phyloP scores from a whole-genome alignment of 2,329 filamentous ascomycete species.

The Davidsoniella australis region DNA sequence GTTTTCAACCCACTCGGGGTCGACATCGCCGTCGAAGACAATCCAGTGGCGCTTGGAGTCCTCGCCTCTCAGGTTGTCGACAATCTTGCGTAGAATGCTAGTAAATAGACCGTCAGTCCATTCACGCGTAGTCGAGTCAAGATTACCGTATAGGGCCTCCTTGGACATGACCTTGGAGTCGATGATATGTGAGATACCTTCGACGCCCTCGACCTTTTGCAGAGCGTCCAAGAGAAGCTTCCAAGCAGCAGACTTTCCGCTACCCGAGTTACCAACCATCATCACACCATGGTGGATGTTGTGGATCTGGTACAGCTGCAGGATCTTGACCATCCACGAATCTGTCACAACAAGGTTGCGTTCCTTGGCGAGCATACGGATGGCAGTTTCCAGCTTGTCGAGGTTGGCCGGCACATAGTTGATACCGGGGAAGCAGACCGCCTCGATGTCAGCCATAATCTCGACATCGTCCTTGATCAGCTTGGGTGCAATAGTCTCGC shows the following conservation, averaged over 20 bases:
- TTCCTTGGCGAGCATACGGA: constrained; percentile 66
- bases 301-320: constrained; percentile 96
- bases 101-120: constrained; percentile 99
- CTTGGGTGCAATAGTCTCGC: constrained; percentile 96
- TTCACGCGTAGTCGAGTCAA: constrained; percentile 92
- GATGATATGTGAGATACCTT: constrained; percentile 93
- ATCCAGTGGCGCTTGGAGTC: constrained; percentile 98
- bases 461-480: constrained; percentile 84
- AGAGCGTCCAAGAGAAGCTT: constrained; percentile 79
- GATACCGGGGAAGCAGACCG: constrained; percentile 76
- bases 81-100: constrained; percentile 92
- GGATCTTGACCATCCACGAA: constrained; percentile 90
- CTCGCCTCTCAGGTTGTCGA: constrained; percentile 94
- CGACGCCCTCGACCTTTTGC: constrained; percentile 75
- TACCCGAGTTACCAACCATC: constrained; percentile 98
- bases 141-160: constrained; percentile 84
- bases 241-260: constrained; percentile 93
- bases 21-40: constrained; percentile 96
- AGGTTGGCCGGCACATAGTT: constrained; percentile 84
- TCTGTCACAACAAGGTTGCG: constrained; percentile 81
- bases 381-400: constrained; percentile 60
- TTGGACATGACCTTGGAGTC: constrained; percentile 99
- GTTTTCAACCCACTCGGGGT: constrained; percentile 99
- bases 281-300: constrained; percentile 98
- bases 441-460: constrained; percentile 70